Conservation (phyloP, 805 yeast species). For the Candida peoriensis region DNA sequence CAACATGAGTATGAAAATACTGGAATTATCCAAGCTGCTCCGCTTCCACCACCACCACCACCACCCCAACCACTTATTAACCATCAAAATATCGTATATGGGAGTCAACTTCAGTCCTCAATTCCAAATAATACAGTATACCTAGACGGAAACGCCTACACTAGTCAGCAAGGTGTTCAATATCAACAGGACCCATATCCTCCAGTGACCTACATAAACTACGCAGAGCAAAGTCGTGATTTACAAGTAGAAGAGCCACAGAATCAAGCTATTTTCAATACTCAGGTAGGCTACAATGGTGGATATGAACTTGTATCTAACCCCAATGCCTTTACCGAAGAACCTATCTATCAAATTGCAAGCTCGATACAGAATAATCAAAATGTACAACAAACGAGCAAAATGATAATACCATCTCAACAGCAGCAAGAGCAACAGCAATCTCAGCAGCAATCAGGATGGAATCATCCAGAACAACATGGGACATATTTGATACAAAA, state of each 20-base stretch:
- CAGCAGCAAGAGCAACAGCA: conserved; percentile 1
- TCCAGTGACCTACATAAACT: neutral
- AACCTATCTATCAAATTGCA: too few relatives aligned
- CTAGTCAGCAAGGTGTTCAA: conserved; percentile 1
- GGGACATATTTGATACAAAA: too few relatives aligned
- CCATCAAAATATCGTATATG: neutral
- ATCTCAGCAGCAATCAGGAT: neutral
- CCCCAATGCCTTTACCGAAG: neutral
- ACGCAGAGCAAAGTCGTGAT: too few relatives aligned
- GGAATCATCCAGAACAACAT: too few relatives aligned
- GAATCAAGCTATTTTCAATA: neutral
- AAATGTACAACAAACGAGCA: too few relatives aligned
- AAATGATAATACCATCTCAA: too few relatives aligned
- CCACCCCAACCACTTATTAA: neutral
- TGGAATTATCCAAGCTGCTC: neutral
- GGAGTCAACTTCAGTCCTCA: too few relatives aligned
- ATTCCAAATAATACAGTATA: too few relatives aligned
- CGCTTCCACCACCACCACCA: neutral
- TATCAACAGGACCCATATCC: conserved; percentile 1
- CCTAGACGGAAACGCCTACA: conserved; percentile 2
- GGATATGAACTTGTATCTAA: neutral
- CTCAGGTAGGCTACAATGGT: neutral
- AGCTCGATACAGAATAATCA: too few relatives aligned
- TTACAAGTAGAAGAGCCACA: too few relatives aligned
- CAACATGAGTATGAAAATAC: neutral